phyloP scores from a whole-genome alignment of 768 basidiomycete genomes.

The Lactarius psammicola region DNA sequence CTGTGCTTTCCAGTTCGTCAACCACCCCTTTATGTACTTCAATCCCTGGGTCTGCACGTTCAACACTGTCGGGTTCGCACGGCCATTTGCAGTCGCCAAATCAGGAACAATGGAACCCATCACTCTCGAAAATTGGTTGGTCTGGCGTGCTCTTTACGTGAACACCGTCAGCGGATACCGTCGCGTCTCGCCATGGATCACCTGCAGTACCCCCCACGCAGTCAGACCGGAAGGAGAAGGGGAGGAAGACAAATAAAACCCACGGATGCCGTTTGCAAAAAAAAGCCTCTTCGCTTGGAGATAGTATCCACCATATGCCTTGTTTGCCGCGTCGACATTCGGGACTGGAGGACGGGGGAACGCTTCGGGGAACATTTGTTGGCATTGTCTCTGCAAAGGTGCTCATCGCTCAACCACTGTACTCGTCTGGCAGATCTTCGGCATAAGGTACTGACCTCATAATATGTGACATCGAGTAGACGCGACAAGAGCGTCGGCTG shows the following conservation, averaged over 20 bases:
- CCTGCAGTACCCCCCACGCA: background rate
- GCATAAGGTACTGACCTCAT: background rate
- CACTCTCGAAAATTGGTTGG: conserved; percentile 30
- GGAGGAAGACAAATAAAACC: background rate
- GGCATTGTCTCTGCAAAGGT: background rate
- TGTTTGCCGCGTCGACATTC: conserved; percentile 7
- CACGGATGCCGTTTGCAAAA: conserved; percentile 29
- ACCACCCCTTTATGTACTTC: too few species aligned
- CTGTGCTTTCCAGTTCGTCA: too few species aligned
- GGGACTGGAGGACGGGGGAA: too few species aligned
- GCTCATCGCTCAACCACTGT: background rate
- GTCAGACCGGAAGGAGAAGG: background rate
- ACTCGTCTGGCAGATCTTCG: background rate
- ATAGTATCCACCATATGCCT: conserved; percentile 30
- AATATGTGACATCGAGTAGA: conserved; percentile 6
- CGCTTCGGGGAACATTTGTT: background rate
- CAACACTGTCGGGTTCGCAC: conserved; percentile 1
- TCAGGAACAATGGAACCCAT: conserved; percentile 33
- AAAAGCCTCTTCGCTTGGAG: conserved; percentile 30
- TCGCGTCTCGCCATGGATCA: conserved; percentile 7
- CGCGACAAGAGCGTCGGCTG: conserved; percentile 31
- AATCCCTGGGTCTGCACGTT: background rate
- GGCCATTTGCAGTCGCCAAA: conserved; percentile 16
- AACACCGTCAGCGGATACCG: conserved; percentile 29
- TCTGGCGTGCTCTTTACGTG: conserved; percentile 18